A percentile compares a stretch with the other conserved stretches of the same genome.
These are phyloP conservation scores for Neospora caninum DNA, from an alignment of 169 alveolate genomes.

Conservation along the genomic window DNA sequence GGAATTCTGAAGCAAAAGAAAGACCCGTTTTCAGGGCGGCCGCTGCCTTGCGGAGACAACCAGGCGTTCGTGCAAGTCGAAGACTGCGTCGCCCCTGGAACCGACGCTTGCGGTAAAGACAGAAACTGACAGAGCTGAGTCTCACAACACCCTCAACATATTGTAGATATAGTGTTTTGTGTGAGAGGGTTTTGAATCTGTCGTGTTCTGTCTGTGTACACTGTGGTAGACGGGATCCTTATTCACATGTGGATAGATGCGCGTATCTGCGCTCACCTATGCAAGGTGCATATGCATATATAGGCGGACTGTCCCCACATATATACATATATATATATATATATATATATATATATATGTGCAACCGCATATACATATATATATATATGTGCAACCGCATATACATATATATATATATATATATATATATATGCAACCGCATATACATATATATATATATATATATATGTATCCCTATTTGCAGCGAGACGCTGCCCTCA, in stretches of 20 bases:
- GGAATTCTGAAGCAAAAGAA: neutral
- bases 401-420: constrained; percentile 13
- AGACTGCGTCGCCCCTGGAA: neutral
- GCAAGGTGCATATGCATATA: too few species aligned
- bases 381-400: neutral
- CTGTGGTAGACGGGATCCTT: too few species aligned
- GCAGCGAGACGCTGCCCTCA: too few species aligned
- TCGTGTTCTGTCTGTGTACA: too few species aligned
- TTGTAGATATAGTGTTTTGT: too few species aligned
- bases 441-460: neutral
- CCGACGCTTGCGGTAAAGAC: neutral
- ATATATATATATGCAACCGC: neutral
- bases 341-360: neutral
- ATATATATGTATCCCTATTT: too few species aligned
- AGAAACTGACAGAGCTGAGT: neutral
- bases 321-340: neutral
- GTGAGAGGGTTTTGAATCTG: too few species aligned
- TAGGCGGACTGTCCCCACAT: neutral
- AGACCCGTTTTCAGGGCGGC: neutral
- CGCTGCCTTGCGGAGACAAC: neutral
- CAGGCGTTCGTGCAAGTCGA: neutral
- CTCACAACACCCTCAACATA: too few species aligned
- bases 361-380: neutral
- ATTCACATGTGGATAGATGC: too few species aligned
- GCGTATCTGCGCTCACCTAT: too few species aligned